Conservation (phyloP, 805 yeast genomes). For the Wickerhamiella kurtzmanii region DNA sequence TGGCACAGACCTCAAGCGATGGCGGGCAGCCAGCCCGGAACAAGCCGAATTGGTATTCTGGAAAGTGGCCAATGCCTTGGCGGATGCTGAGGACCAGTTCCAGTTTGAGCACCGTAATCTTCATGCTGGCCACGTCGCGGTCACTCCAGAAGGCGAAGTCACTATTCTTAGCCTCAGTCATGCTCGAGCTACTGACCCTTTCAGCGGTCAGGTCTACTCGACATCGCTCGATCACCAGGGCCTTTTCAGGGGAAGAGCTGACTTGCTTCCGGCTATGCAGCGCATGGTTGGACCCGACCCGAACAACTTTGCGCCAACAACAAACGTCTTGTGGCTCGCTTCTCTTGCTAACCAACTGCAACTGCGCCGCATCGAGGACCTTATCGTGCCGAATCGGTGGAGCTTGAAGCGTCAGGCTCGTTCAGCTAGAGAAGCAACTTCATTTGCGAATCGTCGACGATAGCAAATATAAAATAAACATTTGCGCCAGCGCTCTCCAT, state of each 20-base stretch:
- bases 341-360: constrained; percentile 39
- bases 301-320: constrained; percentile 34
- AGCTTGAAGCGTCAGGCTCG: constrained; percentile 7
- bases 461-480: neutral
- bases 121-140: constrained; percentile 50
- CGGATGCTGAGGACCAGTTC: constrained; percentile 37
- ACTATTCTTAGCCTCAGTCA: constrained; percentile 49
- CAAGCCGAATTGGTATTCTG: constrained; percentile 36
- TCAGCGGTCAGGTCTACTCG: constrained; percentile 25
- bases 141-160: constrained; percentile 34
- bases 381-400: constrained; percentile 9
- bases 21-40: constrained; percentile 25
- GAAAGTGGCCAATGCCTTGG: constrained; percentile 37
- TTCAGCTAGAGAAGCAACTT: constrained; percentile 10
- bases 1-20: constrained; percentile 35
- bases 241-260: constrained; percentile 48
- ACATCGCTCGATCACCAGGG: constrained; percentile 54
- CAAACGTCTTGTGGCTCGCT: constrained; percentile 53
- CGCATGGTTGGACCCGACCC: constrained; percentile 27
- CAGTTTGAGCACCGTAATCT: constrained; percentile 62
- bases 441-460: neutral
- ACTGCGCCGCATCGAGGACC: constrained; percentile 6
- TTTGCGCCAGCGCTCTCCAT: too few relatives aligned
- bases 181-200: constrained; percentile 25
- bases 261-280: constrained; percentile 44